Evolutionary conservation across 2,329 filamentous ascomycete species (phyloP).

Genomic region (Nemania bipapillata): DNA sequence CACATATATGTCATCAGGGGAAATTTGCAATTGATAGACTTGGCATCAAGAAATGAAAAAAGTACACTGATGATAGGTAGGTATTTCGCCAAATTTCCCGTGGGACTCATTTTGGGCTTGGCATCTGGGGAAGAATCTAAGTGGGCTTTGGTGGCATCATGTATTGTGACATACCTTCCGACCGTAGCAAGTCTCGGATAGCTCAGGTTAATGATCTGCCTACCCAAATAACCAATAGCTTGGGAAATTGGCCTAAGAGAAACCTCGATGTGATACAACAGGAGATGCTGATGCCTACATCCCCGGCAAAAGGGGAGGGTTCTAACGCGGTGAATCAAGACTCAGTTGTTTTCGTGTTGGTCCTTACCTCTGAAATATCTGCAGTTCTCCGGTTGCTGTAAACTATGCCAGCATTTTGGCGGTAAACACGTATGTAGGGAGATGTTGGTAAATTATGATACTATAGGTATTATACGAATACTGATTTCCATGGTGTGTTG

Average conservation of each 20-base stretch:
- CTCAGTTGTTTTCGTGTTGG: not conserved
- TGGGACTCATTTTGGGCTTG: constrained; percentile 11
- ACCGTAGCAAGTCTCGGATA: constrained; percentile 16
- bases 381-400: not conserved
- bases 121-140: constrained; percentile 23
- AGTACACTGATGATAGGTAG: constrained; percentile 20
- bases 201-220: not conserved
- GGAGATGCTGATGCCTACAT: not conserved
- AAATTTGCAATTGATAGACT: not conserved
- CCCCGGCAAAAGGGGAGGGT: not conserved
- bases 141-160: not conserved
- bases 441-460: not conserved
- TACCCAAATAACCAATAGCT: not conserved
- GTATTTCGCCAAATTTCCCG: constrained; percentile 13
- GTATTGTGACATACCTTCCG: constrained; percentile 23
- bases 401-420: not conserved
- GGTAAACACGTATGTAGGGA: not conserved
- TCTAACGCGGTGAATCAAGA: not conserved
- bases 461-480: not conserved
- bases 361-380: not conserved
- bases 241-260: not conserved
- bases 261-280: not conserved
- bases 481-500: not conserved
- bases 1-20: not conserved
- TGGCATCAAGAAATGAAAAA: not conserved